Base-by-base conservation (phyloP, 345 rosid genomes). In the Reutealis trisperma region DNA sequence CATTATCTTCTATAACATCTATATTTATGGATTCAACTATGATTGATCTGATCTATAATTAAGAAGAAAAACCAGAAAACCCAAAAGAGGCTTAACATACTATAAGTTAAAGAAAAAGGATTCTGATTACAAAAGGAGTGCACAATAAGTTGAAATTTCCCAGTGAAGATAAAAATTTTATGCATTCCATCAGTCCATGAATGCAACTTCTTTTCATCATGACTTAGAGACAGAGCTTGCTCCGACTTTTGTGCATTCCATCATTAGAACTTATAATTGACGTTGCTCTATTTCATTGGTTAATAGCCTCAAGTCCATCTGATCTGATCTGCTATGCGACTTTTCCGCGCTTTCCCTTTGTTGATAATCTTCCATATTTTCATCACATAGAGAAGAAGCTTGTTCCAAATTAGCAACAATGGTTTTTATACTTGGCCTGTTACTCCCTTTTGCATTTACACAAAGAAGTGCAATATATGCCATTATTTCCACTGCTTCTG, bases 401-500 rank as follows among this genome's bases (percentile, higher is more conserved):
- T 19, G 22, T 1, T 66, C 52, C 70, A 66, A 44, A 66, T 21
- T 22, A n/a, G 27, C 52, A 9, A 21, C 70, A 4, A 66, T 22
- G 18, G 4, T 11, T 9, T 3, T 19, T 41, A 41, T 65, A 19
- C 1, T 37, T 9, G 70, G 70, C 11, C 70, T 65, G 25, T 21
- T 65, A 6, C 6, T 65, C 25, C 27, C 27, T 8, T 65, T 25
- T 5, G 12, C 41, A 66, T 65, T 65, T 41, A 65, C 22, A 42
- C 70, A 65, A 41, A 41, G 70, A 41, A 65, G 25, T 37, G 70
- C 70, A 21, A 27, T 41, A 41, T 18, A 65, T 21, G 70, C 51
- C 51, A 65, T 2, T 22, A 41, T 45, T n/a, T 63, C 45, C 67
- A 63, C 92, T 44, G 98, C 98, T 62, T 93, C 97, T 25, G 85